These are phyloP conservation scores for Penicillium crystallinum DNA, from an alignment of 495 filamentous ascomycete species.

Conservation along the genomic window DNA sequence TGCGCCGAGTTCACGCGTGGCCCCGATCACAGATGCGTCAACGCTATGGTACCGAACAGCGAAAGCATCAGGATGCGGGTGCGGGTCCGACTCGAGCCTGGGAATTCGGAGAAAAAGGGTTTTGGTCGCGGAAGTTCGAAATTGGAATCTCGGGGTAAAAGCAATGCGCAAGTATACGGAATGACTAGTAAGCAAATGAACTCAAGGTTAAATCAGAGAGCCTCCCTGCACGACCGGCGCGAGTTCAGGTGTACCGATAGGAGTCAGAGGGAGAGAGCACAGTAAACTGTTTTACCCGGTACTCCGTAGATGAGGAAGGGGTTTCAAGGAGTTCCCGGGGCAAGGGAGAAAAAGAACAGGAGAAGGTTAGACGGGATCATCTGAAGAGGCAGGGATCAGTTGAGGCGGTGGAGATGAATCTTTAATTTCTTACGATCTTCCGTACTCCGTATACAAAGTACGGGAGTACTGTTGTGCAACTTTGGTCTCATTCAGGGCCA, in stretches of 20 bases:
- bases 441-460: no score
- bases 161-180: background rate
- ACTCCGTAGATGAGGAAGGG: background rate
- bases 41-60: background rate
- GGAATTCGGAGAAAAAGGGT: background rate
- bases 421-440: background rate
- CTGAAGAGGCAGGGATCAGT: conserved; percentile 17
- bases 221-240: conserved; percentile 23
- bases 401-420: conserved; percentile 13
- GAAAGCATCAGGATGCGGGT: conserved; percentile 17
- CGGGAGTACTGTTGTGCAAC: no score
- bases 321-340: background rate
- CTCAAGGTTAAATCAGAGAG: background rate
- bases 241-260: conserved; percentile 10
- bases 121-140: background rate
- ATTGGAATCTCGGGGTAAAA: background rate
- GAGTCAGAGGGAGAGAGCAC: background rate
- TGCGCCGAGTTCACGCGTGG: conserved; percentile 7
- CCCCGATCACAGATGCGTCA: conserved; percentile 15
- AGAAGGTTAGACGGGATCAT: conserved; percentile 8
- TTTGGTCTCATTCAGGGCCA: no score
- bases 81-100: conserved; percentile 3
- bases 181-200: background rate
- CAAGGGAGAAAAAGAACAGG: conserved; percentile 11
- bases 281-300: background rate